phyloP scores from a whole-genome alignment of 345 rosid species.

The Citrus unshiu region DNA sequence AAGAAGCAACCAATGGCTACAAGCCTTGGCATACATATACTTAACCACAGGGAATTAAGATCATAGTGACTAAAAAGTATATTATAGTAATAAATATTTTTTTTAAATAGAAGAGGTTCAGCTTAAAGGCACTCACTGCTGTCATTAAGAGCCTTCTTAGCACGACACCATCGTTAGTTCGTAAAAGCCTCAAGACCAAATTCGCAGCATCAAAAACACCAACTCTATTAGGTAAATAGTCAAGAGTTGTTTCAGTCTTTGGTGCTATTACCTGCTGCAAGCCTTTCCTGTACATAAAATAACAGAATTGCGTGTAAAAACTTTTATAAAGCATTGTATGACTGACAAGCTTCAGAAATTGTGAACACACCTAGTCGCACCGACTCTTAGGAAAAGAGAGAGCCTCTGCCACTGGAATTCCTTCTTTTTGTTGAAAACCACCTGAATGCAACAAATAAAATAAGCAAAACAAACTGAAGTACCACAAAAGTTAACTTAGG shows the following conservation, averaged over 20 bases:
- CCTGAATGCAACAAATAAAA: conserved; percentile 39
- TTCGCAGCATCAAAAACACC: conserved; percentile 45
- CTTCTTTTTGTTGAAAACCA: conserved; percentile 67
- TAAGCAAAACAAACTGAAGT: conserved; percentile 6
- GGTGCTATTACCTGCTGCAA: conserved; percentile 32
- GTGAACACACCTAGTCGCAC: conserved; percentile 50
- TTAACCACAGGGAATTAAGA: neutral
- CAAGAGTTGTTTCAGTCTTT: conserved; percentile 33
- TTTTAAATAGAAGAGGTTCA: neutral
- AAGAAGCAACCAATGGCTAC: neutral
- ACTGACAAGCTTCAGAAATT: neutral
- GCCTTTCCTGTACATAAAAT: conserved; percentile 46
- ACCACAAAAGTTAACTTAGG: conserved; percentile 7
- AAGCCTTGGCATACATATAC: neutral
- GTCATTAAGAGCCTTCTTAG: conserved; percentile 87
- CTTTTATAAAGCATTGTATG: neutral
- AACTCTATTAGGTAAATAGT: conserved; percentile 28
- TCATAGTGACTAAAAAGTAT: neutral
- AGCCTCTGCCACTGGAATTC: conserved; percentile 89
- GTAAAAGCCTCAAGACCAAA: conserved; percentile 61
- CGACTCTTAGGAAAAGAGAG: conserved; percentile 65
- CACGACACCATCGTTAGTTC: conserved; percentile 72
- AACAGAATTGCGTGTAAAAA: neutral
- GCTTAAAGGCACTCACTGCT: conserved; percentile 58
- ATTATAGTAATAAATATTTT: neutral